Percentiles rank a stretch among this genome's conserved stretches.
phyloP scores from a whole-genome alignment of 78 protist genomes.

The Cavenderia fasciculata region DNA sequence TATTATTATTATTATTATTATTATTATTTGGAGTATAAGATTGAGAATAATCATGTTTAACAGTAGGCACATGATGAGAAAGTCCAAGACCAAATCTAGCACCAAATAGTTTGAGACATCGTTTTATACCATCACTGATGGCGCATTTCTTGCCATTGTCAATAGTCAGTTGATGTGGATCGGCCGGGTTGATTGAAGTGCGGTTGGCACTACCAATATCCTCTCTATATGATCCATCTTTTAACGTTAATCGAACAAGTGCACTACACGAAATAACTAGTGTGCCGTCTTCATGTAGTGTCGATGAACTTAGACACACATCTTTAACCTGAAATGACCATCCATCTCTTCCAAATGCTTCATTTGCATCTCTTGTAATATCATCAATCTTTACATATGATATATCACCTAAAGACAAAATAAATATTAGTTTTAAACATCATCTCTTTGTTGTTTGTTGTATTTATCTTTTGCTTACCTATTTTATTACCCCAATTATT shows the following conservation, averaged over 20 bases:
- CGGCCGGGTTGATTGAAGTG: background rate
- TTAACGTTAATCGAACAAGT: conserved; percentile 65
- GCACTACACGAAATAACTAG: conserved; percentile 45
- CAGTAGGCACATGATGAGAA: no score
- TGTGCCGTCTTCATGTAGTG: background rate
- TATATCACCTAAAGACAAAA: background rate
- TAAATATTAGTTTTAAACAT: background rate
- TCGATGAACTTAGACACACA: background rate
- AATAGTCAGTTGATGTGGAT: conserved; percentile 31
- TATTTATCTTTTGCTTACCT: background rate
- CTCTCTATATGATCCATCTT: conserved; percentile 85
- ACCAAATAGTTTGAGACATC: conserved; percentile 86
- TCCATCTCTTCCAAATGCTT: conserved; percentile 84
- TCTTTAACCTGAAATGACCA: conserved; percentile 75
- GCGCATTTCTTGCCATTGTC: conserved; percentile 89
- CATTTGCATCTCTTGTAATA: conserved; percentile 55
- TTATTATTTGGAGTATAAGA: no score
- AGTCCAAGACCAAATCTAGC: conserved; percentile 73
- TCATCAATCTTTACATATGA: background rate
- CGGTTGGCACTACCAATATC: conserved; percentile 84
- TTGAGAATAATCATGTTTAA: no score
- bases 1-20: background rate
- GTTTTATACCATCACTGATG: conserved; percentile 85
- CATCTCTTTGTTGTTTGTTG: background rate
- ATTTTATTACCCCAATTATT: no score